Evolutionary conservation across 495 filamentous ascomycete genomes (phyloP), one percentile per base, ranked within the genome.

Genomic region (Penicillium maclennaniae): DNA sequence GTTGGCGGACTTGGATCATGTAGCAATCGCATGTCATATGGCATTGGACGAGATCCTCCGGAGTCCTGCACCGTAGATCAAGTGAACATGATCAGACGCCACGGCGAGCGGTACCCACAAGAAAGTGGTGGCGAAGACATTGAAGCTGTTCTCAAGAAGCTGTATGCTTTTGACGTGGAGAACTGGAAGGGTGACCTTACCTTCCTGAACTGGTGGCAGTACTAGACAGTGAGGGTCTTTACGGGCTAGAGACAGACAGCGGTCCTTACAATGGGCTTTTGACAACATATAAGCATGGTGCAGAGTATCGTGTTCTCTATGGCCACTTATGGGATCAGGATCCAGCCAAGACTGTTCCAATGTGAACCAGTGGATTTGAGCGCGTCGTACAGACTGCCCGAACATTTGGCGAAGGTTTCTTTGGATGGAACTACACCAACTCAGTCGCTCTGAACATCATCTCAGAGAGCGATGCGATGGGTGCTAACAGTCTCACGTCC

Each of bases 361-460:
- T 80, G 42, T 83, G 74, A 71, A 70, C 75, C 4, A 71, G 73
- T 55, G 77, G 70, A 15, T 76, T 66, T 38, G 56, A 62, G n/a
- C 69, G 79, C 23, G 78, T 83, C 16, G 73, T 79, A 43, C 70
- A 80, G 54, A 81, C 79, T 1, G 79, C 79, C 27, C 64, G 67
- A 12, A 72, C 79, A 53, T 81, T 82, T 59, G 74, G 61, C 0
- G 70, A 74, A 40, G 79, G 79, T 8, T 79, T 82, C 60, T 80
- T 81, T 48, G 79, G 79, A 6, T 60, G 75, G 25, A 69, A 60
- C 23, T 64, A 80, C n/a, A 64, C 60, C 43, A 43, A 46, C 31
- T 39, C 31, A 5, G 65, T 72, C 16, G 65, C 63, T 21, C 45
- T 81, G 21, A 67, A 79, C 37, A 61, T 81, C 42, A 73, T 83